These are phyloP conservation scores for Solanum tarapatanum DNA, from an alignment of 257 asterid genomes.

Conservation along the genomic window DNA sequence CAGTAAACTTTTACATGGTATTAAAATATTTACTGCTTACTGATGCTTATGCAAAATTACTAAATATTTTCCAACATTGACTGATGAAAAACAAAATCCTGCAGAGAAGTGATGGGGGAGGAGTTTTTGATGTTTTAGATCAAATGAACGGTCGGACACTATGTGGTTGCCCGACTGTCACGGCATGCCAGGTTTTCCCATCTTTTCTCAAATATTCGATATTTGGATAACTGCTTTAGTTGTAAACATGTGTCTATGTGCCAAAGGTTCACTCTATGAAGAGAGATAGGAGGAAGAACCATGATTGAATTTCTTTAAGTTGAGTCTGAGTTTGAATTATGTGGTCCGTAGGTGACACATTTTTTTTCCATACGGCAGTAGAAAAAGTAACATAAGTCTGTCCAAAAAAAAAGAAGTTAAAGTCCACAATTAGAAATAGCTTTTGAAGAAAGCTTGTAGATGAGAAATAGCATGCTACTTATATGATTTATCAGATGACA, in stretches of 20 bases:
- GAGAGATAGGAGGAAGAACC: neutral
- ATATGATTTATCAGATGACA: neutral
- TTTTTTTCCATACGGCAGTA: neutral
- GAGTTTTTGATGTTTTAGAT: conserved; percentile 74
- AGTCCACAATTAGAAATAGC: neutral
- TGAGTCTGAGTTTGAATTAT: neutral
- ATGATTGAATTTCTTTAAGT: neutral
- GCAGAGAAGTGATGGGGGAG: conserved; percentile 99
- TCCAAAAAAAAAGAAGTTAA: neutral
- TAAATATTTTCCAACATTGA: neutral
- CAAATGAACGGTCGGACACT: conserved; percentile 79
- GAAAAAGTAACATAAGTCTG: neutral
- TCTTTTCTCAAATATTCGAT: neutral
- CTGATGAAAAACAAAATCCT: neutral
- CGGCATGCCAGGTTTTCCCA: conserved; percentile 71
- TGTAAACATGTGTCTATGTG: neutral
- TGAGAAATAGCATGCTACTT: neutral
- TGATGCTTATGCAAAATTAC: neutral
- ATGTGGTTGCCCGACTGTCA: conserved; percentile 70
- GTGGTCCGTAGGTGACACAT: neutral
- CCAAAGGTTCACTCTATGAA: neutral
- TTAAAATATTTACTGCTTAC: neutral
- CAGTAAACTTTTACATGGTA: conserved; percentile 98
- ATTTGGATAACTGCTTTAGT: neutral
- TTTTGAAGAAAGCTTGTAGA: neutral